Conservation (phyloP, 2,329 filamentous ascomycete genomes). For the Pestalotiopsis sp. region DNA sequence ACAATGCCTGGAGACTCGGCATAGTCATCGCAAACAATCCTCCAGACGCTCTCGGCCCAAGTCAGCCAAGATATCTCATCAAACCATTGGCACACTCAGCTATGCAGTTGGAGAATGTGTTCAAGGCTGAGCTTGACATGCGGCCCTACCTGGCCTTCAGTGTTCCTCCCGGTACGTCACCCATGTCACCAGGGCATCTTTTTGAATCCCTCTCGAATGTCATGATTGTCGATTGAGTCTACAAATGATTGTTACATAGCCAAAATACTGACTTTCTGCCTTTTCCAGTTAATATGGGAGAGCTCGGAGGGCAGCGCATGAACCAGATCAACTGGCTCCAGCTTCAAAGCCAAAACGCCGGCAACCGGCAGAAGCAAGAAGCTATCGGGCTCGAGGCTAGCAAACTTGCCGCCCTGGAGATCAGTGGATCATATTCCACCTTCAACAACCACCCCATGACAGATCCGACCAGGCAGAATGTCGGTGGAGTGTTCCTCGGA, state of each 20-base stretch:
- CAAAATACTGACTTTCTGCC: neutral
- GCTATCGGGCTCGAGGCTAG: slow-evolving; percentile 50
- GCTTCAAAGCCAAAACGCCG: slow-evolving; percentile 32
- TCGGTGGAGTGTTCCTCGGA: slow-evolving; percentile 53
- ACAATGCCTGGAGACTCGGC: slow-evolving; percentile 50
- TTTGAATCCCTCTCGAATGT: neutral
- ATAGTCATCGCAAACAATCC: slow-evolving; percentile 34
- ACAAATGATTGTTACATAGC: neutral
- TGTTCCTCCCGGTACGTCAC: slow-evolving; percentile 37
- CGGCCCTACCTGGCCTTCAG: slow-evolving; percentile 55
- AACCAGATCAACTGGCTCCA: slow-evolving; percentile 46
- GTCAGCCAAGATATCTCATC: slow-evolving; percentile 13
- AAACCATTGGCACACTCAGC: slow-evolving; percentile 35
- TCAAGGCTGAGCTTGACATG: slow-evolving; percentile 43
- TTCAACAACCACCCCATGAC: slow-evolving; percentile 41
- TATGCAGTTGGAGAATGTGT: slow-evolving; percentile 39
- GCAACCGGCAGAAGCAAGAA: slow-evolving; percentile 40
- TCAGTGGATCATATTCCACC: slow-evolving; percentile 52
- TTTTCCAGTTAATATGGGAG: slow-evolving; percentile 29
- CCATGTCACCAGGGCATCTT: neutral
- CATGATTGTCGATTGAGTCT: neutral
- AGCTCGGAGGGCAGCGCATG: slow-evolving; percentile 42
- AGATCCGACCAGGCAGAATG: slow-evolving; percentile 34
- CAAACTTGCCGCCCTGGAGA: slow-evolving; percentile 51
- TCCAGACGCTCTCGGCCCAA: neutral